These are phyloP conservation scores for Alnus glutinosa DNA, from an alignment of 306 rosid genomes.

Conservation along the genomic window DNA sequence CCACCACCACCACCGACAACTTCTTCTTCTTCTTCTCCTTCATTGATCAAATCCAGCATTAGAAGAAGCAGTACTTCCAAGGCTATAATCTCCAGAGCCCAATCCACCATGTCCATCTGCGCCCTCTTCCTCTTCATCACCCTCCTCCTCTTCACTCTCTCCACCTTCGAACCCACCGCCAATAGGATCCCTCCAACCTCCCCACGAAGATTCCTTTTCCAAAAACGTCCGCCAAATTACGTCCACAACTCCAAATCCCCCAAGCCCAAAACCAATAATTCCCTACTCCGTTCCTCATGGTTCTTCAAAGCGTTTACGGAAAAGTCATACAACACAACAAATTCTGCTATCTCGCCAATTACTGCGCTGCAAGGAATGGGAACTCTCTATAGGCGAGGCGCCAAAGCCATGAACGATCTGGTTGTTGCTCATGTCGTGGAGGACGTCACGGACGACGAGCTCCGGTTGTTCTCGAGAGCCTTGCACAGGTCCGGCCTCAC, in stretches of 20 bases:
- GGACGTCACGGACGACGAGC: conserved; percentile 46
- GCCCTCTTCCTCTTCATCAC: conserved; percentile 69
- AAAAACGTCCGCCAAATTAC: conserved; percentile 9
- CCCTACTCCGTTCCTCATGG: conserved; percentile 18
- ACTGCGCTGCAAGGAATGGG: conserved; percentile 79
- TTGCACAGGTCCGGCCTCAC: conserved; percentile 71
- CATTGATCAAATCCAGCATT: conserved; percentile 22
- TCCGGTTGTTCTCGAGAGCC: conserved; percentile 62
- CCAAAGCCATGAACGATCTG: conserved; percentile 73
- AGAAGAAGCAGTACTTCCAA: conserved; percentile 33
- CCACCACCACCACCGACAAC: not conserved
- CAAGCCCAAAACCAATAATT: not conserved
- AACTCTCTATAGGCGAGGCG: conserved; percentile 65
- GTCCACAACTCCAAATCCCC: not conserved
- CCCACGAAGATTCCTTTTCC: conserved; percentile 36
- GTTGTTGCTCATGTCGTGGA: conserved; percentile 64
- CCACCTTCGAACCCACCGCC: conserved; percentile 67
- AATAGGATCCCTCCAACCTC: conserved; percentile 11
- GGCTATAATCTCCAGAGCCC: conserved; percentile 54
- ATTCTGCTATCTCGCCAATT: not conserved
- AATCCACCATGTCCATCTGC: conserved; percentile 76
- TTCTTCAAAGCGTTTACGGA: conserved; percentile 31
- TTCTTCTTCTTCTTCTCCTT: conserved; percentile 2
- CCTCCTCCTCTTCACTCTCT: conserved; percentile 81
- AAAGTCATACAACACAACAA: conserved; percentile 1